These are phyloP conservation scores for Globisporangium ultimum DNA, from an alignment of 352 stramenopile species.

Conservation along the genomic window DNA sequence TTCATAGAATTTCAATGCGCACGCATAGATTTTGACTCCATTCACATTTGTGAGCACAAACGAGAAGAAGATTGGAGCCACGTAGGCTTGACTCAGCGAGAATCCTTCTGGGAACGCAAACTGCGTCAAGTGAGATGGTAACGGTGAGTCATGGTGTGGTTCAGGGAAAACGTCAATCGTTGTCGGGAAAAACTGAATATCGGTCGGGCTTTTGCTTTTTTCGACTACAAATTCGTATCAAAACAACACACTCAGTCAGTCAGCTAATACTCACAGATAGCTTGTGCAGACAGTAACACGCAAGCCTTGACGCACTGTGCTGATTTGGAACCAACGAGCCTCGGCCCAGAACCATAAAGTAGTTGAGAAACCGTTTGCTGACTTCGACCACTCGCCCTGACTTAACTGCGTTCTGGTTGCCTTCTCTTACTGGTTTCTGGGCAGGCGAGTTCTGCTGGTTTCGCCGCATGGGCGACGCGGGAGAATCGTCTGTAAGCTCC, in stretches of 20 bases:
- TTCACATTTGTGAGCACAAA: conserved; percentile 85
- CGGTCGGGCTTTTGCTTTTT: conserved; percentile 63
- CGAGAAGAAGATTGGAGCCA: conserved; percentile 67
- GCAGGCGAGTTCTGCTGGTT: conserved; percentile 34
- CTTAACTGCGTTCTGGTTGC: conserved; percentile 33
- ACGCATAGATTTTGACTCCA: conserved; percentile 79
- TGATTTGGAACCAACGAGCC: conserved; percentile 56
- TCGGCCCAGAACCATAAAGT: conserved; percentile 78
- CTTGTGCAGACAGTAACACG: not conserved
- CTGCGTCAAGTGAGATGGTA: conserved; percentile 64
- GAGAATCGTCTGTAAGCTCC: conserved; percentile 38
- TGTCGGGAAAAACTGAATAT: conserved; percentile 64
- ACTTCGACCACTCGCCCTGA: conserved; percentile 65
- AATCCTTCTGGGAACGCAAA: conserved; percentile 83
- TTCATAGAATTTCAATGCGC: conserved; percentile 78
- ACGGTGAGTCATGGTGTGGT: conserved; percentile 43
- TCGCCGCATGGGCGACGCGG: conserved; percentile 9
- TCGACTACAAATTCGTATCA: conserved; percentile 34
- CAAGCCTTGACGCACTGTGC: conserved; percentile 36
- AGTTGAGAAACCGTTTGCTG: conserved; percentile 78
- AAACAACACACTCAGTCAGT: not conserved
- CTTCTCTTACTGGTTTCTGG: conserved; percentile 18
- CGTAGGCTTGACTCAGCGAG: conserved; percentile 50
- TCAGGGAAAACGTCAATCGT: conserved; percentile 72
- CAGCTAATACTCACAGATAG: not conserved